Percentiles rank a stretch among this genome's conserved stretches.
These are phyloP conservation scores for Digitaria exilis DNA, from an alignment of 202 grass and related monocot species.

Conservation along the genomic window DNA sequence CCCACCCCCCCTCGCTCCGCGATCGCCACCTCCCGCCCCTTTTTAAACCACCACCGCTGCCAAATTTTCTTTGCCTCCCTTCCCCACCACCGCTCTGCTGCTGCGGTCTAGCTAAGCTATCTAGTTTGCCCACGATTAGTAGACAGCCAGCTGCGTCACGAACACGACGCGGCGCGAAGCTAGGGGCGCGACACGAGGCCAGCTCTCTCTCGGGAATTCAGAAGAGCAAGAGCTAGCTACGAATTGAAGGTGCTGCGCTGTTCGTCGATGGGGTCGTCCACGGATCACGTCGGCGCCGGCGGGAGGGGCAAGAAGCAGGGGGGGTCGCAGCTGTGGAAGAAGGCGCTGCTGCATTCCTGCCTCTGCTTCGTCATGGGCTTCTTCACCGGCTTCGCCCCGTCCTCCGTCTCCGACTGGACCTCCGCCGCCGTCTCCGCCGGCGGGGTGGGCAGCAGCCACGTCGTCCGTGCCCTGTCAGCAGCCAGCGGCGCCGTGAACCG, in stretches of 20 bases:
- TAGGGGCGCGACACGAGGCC: not conserved
- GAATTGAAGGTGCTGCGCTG: not conserved
- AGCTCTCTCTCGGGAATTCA: conserved; percentile 9
- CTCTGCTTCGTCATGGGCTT: conserved; percentile 98
- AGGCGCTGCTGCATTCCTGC: conserved; percentile 86
- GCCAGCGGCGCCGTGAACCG: conserved; percentile 37
- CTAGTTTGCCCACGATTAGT: conserved; percentile 29
- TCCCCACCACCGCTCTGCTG: conserved; percentile 26
- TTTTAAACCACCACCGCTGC: conserved; percentile 62
- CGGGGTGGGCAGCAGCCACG: conserved; percentile 39
- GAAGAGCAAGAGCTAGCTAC: not conserved
- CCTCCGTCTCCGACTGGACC: conserved; percentile 61
- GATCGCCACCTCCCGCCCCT: conserved; percentile 68
- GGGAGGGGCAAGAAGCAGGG: conserved; percentile 53
- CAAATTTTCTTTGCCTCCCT: conserved; percentile 39
- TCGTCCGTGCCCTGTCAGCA: conserved; percentile 20
- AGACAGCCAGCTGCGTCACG: not conserved
- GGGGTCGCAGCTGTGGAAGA: conserved; percentile 88
- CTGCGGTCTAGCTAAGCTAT: conserved; percentile 29
- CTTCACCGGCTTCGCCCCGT: conserved; percentile 89
- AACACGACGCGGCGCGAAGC: conserved; percentile 9
- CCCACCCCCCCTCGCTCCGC: not conserved
- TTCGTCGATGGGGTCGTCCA: conserved; percentile 41
- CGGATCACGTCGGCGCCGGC: conserved; percentile 38
- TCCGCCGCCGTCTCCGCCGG: conserved; percentile 35